Evolutionary conservation across 2,329 filamentous ascomycete genomes (phyloP), one percentile per base, ranked within the genome.

Genomic region (Paecilomyces variotii): DNA sequence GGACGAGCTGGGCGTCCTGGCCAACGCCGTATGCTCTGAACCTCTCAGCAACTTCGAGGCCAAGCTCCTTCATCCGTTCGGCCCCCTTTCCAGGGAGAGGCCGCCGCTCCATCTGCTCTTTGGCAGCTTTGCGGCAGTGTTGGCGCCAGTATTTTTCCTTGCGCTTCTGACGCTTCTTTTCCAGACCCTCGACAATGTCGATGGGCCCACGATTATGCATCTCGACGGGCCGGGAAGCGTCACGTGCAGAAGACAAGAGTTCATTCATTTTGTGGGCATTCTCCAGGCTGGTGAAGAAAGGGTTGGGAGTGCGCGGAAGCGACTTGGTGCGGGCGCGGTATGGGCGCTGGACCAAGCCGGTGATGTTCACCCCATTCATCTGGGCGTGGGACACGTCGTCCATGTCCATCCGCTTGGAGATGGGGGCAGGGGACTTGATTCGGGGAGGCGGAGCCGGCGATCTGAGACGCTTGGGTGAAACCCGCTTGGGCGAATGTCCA

Each of bases 181-280:
- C 94, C 1, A 99, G 83, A 7, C 94, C 94, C 74, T 96, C 96
- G 75, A 97, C 90, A 61, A 97, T 99, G 74, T 97, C 94, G 65
- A 99, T 95, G 35, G 94, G 92, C n/a, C 91, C 91, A 62, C 94
- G 89, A 9, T 90, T 84, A 63, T 94, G 91, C 50, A 85, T 77
- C 55, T 87, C 82, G 12, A 73, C 72, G 59, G 67, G 70, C 60
- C 65, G 70, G 55, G 73, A 71, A 51, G 67, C 62, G 58, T 74
- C 66, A 57, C 67, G 64, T 63, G 74, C 67, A 28, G 71, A 66
- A 26, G 72, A 69, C 77, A 75, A 59, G 68, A 63, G 65, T 68
- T 45, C 49, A 70, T 59, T 68, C 61, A 60, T 69, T 63, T 35
- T 65, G 34, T 12, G 34, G 11, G 34, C 64, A 51, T 68, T 64